Conservation (phyloP, 345 rosid genomes). For the Atalantia buxifolia region DNA sequence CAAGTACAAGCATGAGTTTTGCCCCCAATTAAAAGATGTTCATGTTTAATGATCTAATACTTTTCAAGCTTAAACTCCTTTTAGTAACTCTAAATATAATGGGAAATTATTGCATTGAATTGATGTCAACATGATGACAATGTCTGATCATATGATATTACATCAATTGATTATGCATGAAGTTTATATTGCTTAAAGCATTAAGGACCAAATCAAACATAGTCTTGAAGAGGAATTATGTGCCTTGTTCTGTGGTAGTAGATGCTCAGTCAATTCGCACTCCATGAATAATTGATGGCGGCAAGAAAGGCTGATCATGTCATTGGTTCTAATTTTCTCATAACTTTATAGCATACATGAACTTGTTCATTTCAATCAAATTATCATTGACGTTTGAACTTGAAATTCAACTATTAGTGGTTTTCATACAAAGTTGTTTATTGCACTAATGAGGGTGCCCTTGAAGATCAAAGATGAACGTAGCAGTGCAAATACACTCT, state of each 20-base stretch:
- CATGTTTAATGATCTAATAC: not conserved
- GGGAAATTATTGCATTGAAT: not conserved
- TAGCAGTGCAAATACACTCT: no score
- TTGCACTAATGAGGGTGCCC: not conserved
- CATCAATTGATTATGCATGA: not conserved
- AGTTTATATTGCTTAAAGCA: not conserved
- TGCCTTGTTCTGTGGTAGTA: not conserved
- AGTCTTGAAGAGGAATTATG: not conserved
- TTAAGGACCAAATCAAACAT: not conserved
- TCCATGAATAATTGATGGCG: not conserved
- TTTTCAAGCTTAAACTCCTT: not conserved
- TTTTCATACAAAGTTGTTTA: not conserved
- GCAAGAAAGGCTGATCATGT: not conserved
- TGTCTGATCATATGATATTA: not conserved
- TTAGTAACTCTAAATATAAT: not conserved
- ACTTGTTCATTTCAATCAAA: not conserved
- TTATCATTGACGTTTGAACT: conserved; percentile 1
- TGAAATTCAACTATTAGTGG: not conserved
- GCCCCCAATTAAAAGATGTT: not conserved
- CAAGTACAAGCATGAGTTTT: not conserved
- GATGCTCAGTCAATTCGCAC: not conserved
- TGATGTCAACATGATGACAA: not conserved
- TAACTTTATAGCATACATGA: not conserved
- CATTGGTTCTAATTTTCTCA: not conserved
- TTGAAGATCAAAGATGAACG: not conserved